phyloP scores from a whole-genome alignment of 345 rosid species.

The Brassica juncea region DNA sequence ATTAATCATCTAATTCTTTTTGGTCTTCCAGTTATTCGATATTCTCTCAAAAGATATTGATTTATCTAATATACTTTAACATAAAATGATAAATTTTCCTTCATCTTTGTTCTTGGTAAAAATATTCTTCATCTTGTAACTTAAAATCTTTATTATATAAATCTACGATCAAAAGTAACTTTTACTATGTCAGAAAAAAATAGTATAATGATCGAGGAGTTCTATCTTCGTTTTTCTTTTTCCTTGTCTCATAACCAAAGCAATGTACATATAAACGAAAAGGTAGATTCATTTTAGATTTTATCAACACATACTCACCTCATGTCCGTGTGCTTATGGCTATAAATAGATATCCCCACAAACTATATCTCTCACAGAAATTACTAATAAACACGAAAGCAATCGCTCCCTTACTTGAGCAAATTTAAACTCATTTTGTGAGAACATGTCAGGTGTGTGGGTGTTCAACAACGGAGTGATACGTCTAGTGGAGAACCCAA shows the following conservation, averaged over 20 bases:
- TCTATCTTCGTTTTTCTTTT: no score
- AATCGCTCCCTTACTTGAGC: not conserved
- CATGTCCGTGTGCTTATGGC: not conserved
- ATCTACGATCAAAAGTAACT: no score
- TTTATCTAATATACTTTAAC: not conserved
- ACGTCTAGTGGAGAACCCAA: constrained; percentile 59
- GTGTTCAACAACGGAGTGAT: constrained; percentile 58
- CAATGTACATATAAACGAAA: not conserved
- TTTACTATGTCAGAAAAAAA: no score
- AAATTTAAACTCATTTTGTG: not conserved
- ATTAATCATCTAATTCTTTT: constrained; percentile 2
- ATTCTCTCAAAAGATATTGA: not conserved
- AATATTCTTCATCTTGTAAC: no score
- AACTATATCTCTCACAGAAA: constrained; percentile 5
- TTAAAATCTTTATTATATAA: no score
- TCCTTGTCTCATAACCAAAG: not conserved
- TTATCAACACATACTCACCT: not conserved
- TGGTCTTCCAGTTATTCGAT: not conserved
- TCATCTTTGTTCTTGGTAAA: no score
- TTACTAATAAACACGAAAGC: constrained; percentile 8
- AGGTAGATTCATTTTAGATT: not conserved
- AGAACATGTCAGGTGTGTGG: constrained; percentile 74
- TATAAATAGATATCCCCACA: constrained; percentile 22
- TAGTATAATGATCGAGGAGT: no score
- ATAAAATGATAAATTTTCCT: not conserved